Evolutionary conservation across 805 yeast genomes (phyloP).

Genomic region (Metschnikowia lachancei): DNA sequence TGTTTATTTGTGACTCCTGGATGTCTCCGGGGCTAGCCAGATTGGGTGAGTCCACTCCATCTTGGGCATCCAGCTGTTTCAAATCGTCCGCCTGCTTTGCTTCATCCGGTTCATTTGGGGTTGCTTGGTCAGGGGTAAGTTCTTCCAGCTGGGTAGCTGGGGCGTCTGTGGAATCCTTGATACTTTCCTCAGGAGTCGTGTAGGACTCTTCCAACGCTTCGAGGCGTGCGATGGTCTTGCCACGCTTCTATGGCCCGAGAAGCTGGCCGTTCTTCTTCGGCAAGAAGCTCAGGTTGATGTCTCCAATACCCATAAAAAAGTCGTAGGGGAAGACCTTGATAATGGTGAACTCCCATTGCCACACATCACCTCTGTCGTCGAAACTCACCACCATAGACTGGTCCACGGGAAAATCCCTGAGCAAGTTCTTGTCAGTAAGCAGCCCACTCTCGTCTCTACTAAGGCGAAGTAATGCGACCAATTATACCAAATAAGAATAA

Average conservation of each 20-base stretch:
- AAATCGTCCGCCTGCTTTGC: background rate
- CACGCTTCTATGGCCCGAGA: conserved; percentile 60
- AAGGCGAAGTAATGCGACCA: too few species aligned
- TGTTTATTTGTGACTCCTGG: background rate
- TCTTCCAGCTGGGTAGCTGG: background rate
- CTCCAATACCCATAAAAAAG: conserved; percentile 96
- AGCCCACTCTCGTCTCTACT: conserved; percentile 95
- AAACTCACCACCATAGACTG: conserved; percentile 95
- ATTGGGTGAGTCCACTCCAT: background rate
- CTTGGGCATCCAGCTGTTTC: background rate
- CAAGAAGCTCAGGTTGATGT: conserved; percentile 86
- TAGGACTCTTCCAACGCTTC: conserved; percentile 41
- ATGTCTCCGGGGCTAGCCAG: too few species aligned
- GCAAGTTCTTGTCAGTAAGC: conserved; percentile 80
- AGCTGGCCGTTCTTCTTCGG: conserved; percentile 69
- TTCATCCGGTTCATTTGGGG: background rate
- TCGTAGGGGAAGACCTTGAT: conserved; percentile 93
- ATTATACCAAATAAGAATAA: too few species aligned
- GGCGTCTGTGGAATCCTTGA: too few species aligned
- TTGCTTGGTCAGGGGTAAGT: too few species aligned
- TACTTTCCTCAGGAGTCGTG: too few species aligned
- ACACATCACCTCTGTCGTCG: conserved; percentile 97
- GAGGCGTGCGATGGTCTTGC: conserved; percentile 54
- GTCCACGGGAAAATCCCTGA: conserved; percentile 89
- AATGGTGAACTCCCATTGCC: conserved; percentile 94